phyloP scores from a whole-genome alignment of 306 rosid species.

The Sicyos baderoa region DNA sequence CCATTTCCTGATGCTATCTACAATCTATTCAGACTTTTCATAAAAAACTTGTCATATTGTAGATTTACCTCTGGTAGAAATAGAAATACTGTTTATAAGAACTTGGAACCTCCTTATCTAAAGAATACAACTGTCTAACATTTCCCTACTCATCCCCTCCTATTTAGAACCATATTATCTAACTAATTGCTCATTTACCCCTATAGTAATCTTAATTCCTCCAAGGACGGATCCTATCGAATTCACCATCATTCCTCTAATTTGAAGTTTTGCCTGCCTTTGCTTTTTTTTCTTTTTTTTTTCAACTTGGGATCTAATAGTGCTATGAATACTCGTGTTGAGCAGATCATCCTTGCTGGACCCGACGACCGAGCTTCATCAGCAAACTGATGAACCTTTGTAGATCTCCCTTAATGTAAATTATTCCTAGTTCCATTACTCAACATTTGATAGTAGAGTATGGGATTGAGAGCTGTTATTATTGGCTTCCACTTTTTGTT shows the following conservation, averaged over 20 bases:
- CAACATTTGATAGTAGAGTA: constrained; percentile 11
- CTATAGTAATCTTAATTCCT: no score
- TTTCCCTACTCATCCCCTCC: no score
- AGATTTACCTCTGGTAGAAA: background rate
- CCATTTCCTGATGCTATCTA: background rate
- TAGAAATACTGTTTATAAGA: no score
- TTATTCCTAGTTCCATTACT: constrained; percentile 1
- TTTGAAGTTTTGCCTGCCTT: background rate
- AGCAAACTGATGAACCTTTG: constrained; percentile 37
- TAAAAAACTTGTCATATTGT: background rate
- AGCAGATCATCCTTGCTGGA: constrained; percentile 75
- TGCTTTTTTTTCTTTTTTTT: background rate
- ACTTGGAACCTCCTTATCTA: no score
- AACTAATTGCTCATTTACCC: no score
- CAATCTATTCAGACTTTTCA: background rate
- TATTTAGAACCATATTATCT: no score
- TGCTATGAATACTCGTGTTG: constrained; percentile 19
- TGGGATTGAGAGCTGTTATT: constrained; percentile 28
- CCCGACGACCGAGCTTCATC: constrained; percentile 64
- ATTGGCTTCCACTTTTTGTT: constrained; percentile 24
- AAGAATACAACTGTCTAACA: no score
- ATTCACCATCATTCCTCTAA: background rate
- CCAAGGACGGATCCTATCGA: no score
- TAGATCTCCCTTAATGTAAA: constrained; percentile 38
- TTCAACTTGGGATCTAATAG: background rate